Evolutionary conservation across 805 yeast genomes (phyloP), one percentile per base, ranked within the genome.

Genomic region (Yamadazyma scolyti): DNA sequence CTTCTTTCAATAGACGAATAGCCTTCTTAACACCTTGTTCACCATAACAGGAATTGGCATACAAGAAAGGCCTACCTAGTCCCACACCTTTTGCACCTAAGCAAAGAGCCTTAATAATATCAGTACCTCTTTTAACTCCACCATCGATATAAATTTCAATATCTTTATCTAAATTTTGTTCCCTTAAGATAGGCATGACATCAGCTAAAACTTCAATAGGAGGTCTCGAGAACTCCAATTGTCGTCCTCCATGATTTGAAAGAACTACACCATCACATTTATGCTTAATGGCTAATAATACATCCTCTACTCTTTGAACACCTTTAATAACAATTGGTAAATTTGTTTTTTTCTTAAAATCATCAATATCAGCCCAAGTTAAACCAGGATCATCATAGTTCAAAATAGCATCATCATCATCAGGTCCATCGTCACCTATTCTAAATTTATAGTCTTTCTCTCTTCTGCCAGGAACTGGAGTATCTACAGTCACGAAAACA

Each of bases 211-310:
- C 75, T 52, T 79, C 84, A 20, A 87, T 66, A 2, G 89, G 82
- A 0, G 95, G 77, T n/a, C 84, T 71, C 1, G 95, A 68, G 48
- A 75, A 83, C 56, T 87, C 96, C 34, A 87, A 62, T 56, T 86
- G 95, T 39, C 96, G 68, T 24, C 96, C 95, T 38, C 96, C 96
- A 58, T 86, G 96, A 52, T 86, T 87, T 2, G 94, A 84, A 30
- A 86, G 48, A 4, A 87, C 86, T n/a, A 86, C 80, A 24, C 89
- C 95, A 25, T 77, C 74, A 17, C 74, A 71, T 3, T 93, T 93
- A 44, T 71, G 58, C 42, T 83, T 81, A 5, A 76, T 77, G 0
- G 95, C 95, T 44, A 62, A 56, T 12, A 85, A 52, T 1, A 82
- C 88, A 50, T 87, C 96, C 40, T 83, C 90, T 24, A 75, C 76